phyloP scores from a whole-genome alignment of 2,329 filamentous ascomycete species.

The Pleomassaria siparia region DNA sequence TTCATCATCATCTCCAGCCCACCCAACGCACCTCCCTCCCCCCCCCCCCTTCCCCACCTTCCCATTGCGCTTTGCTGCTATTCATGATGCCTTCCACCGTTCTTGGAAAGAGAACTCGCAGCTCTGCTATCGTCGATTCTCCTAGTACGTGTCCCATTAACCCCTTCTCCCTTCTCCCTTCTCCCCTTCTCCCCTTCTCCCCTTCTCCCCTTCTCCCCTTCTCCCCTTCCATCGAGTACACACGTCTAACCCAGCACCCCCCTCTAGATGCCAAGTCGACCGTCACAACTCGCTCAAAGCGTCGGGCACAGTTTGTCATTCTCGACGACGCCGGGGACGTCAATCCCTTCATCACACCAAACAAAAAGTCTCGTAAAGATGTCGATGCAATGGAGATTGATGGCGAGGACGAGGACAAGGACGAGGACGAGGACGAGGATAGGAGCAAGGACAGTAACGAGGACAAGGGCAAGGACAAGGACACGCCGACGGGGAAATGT shows the following conservation, averaged over 20 bases:
- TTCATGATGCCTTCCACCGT: constrained; percentile 36
- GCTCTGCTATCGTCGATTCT: constrained; percentile 25
- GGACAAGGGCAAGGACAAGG: no score
- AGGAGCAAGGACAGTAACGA: no score
- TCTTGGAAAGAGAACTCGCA: constrained; percentile 44
- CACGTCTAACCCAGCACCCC: constrained; percentile 28
- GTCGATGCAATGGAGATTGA: constrained; percentile 50
- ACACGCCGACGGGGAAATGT: constrained; percentile 39
- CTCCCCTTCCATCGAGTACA: no score
- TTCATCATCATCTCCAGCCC: no score
- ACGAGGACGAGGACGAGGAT: no score
- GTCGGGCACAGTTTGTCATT: constrained; percentile 48
- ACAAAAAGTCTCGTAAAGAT: constrained; percentile 37
- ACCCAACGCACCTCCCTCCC: constrained; percentile 23
- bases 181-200: constrained; percentile 7
- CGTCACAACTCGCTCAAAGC: constrained; percentile 44
- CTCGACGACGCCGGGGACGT: constrained; percentile 68
- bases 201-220: constrained; percentile 10
- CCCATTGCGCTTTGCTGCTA: constrained; percentile 7
- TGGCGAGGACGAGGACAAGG: no score
- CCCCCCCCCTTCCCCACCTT: constrained; percentile 12
- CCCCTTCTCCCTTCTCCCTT: no score
- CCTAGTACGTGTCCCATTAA: constrained; percentile 35
- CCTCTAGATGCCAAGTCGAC: constrained; percentile 25
- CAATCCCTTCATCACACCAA: constrained; percentile 55